Evolutionary conservation across 176 grass and related monocot genomes (phyloP).

Genomic region (Oropetium thomaeum): DNA sequence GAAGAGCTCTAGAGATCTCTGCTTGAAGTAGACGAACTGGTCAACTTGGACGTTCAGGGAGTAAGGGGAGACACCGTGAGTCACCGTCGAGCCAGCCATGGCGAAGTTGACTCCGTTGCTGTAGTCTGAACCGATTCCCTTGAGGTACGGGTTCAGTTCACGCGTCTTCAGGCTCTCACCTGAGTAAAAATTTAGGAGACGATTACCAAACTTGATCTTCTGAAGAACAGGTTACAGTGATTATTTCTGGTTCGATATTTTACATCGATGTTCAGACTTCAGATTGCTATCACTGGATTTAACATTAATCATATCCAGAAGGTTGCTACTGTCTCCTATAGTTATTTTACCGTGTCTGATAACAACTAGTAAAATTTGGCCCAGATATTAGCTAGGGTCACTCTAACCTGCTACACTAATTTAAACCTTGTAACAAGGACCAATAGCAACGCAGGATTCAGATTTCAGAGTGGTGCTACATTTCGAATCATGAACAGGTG

Average conservation of each 20-base stretch:
- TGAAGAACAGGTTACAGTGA: not conserved
- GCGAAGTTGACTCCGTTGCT: slow-evolving; percentile 88
- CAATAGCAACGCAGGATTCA: not conserved
- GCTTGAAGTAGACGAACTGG: slow-evolving; percentile 83
- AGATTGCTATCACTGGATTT: not conserved
- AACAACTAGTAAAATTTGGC: not conserved
- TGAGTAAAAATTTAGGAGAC: slow-evolving; percentile 14
- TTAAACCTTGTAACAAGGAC: not conserved
- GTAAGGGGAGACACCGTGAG: slow-evolving; percentile 43
- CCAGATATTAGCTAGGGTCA: not conserved
- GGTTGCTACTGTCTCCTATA: not conserved
- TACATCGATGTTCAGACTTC: not conserved
- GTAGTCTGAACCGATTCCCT: slow-evolving; percentile 72
- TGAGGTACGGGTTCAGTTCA: slow-evolving; percentile 72
- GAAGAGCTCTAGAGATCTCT: slow-evolving; percentile 65
- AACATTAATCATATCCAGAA: not conserved
- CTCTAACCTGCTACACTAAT: not conserved
- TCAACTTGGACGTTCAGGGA: slow-evolving; percentile 65
- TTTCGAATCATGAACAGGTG: not conserved
- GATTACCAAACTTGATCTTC: not conserved
- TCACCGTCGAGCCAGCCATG: slow-evolving; percentile 53
- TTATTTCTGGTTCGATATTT: not conserved
- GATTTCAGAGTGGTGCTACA: not conserved
- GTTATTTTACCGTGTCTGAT: not conserved
- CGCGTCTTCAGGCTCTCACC: slow-evolving; percentile 64